phyloP scores from a whole-genome alignment of 352 stramenopile genomes.

The Phytophthora idaei region DNA sequence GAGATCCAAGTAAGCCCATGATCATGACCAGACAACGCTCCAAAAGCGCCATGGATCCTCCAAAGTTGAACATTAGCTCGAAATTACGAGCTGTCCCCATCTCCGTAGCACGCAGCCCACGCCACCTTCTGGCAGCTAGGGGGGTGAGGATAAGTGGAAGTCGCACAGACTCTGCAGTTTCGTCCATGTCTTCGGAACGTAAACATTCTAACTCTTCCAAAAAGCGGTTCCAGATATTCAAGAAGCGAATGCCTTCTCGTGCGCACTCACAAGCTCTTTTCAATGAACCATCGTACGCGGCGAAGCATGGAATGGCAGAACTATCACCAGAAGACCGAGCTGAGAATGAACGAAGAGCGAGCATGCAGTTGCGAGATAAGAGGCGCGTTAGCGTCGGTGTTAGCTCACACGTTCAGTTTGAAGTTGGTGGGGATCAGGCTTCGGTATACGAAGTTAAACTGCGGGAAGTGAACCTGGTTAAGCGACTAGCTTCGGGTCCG shows the following conservation, averaged over 20 bases:
- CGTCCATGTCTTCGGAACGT: slow-evolving; percentile 1
- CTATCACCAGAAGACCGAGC: slow-evolving; percentile 59
- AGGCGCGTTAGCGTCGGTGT: slow-evolving; percentile 64
- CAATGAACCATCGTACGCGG: slow-evolving; percentile 61
- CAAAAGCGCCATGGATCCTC: slow-evolving; percentile 24
- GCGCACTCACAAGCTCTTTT: slow-evolving; percentile 54
- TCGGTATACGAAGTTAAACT: slow-evolving; percentile 85
- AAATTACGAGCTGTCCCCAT: slow-evolving; percentile 25
- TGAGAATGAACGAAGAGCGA: slow-evolving; percentile 65
- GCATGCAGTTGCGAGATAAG: slow-evolving; percentile 61
- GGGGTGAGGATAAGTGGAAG: slow-evolving; percentile 12
- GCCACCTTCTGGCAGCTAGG: slow-evolving; percentile 11
- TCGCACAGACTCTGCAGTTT: slow-evolving; percentile 20
- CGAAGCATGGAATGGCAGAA: slow-evolving; percentile 57
- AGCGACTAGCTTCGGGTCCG: slow-evolving; percentile 69
- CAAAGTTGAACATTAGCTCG: slow-evolving; percentile 6
- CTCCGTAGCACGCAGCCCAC: slow-evolving; percentile 19
- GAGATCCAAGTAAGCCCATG: slow-evolving; percentile 27
- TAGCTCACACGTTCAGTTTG: slow-evolving; percentile 64
- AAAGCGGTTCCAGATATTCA: slow-evolving; percentile 27
- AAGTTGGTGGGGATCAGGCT: slow-evolving; percentile 75
- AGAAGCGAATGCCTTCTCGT: slow-evolving; percentile 22
- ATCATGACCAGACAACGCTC: slow-evolving; percentile 30
- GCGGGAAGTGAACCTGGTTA: slow-evolving; percentile 74
- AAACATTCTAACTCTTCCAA: slow-evolving; percentile 14